Percentiles rank a stretch among this genome's conserved stretches.
Conservation (phyloP, 176 grass and related monocot genomes). For the Phoenix dactylifera region DNA sequence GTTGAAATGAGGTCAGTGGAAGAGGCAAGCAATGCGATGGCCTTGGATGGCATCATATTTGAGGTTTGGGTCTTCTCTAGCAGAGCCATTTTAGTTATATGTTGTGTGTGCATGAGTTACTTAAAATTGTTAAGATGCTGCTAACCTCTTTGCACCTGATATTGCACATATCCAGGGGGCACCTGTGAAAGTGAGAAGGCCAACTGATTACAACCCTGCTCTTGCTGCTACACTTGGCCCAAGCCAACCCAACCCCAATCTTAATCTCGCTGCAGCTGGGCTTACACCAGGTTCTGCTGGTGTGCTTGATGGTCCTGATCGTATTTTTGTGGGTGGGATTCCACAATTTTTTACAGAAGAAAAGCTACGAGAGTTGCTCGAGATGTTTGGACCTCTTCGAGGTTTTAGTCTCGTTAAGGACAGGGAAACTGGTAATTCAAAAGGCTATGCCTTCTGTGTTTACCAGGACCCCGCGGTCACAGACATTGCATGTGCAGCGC, state of each 20-base stretch:
- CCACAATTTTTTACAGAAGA: conserved; percentile 92
- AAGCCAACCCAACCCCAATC: conserved; percentile 86
- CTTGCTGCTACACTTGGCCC: conserved; percentile 81
- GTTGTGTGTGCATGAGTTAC: too few relatives aligned
- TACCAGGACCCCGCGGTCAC: conserved; percentile 87
- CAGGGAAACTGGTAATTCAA: conserved; percentile 90
- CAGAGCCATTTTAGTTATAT: too few relatives aligned
- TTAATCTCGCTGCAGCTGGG: conserved; percentile 85
- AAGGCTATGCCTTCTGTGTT: conserved; percentile 95
- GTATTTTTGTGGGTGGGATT: conserved; percentile 88
- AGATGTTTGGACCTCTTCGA: conserved; percentile 77
- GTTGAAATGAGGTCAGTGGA: conserved; percentile 99
- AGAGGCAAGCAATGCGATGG: conserved; percentile 98
- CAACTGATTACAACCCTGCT: conserved; percentile 88
- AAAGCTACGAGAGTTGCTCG: conserved; percentile 84
- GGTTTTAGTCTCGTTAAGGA: conserved; percentile 97
- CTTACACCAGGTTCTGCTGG: conserved; percentile 82
- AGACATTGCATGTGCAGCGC: conserved; percentile 87
- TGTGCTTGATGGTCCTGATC: conserved; percentile 82
- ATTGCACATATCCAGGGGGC: conserved; percentile 33
- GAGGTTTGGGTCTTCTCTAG: conserved; percentile 25
- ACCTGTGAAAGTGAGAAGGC: conserved; percentile 86
- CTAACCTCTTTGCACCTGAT: too few relatives aligned
- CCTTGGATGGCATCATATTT: conserved; percentile 92
- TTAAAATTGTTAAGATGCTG: too few relatives aligned